These are phyloP conservation scores for Dactylellina drechsleri DNA, from an alignment of 2,329 filamentous ascomycete species.

Conservation along the genomic window DNA sequence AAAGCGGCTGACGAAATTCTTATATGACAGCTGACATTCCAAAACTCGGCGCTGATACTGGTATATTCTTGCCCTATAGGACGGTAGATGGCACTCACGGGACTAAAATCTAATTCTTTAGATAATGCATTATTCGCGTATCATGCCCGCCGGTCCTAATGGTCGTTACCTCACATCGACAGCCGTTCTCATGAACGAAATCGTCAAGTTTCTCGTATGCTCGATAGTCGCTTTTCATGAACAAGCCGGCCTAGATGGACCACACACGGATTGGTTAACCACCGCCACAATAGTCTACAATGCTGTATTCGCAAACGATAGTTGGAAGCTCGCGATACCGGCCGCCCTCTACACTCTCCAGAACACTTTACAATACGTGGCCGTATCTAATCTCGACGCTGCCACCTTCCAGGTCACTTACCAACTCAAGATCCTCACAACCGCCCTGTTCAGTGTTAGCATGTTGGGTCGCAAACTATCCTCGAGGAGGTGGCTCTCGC, in stretches of 20 bases:
- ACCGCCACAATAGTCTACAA: constrained; percentile 80
- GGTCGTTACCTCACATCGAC: constrained; percentile 92
- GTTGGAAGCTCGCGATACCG: constrained; percentile 93
- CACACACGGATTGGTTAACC: constrained; percentile 80
- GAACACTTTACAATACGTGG: constrained; percentile 92
- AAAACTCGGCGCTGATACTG: constrained; percentile 81
- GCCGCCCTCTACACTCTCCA: constrained; percentile 89
- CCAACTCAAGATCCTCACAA: constrained; percentile 92
- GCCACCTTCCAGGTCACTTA: constrained; percentile 94
- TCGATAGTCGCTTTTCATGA: constrained; percentile 89
- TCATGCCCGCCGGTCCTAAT: constrained; percentile 77
- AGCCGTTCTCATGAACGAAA: constrained; percentile 90
- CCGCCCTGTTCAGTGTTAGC: constrained; percentile 83
- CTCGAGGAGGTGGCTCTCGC: constrained; percentile 78
- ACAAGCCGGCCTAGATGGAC: constrained; percentile 57
- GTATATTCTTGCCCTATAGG: constrained; percentile 62
- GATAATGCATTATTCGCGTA: constrained; percentile 93
- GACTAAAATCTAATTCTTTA: constrained; percentile 61
- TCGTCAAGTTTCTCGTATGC: constrained; percentile 87
- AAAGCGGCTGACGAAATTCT: constrained; percentile 54
- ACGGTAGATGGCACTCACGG: neutral
- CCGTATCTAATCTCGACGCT: constrained; percentile 87
- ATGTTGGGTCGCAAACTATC: constrained; percentile 78
- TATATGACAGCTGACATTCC: constrained; percentile 73
- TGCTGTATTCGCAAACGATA: constrained; percentile 85